phyloP scores from a whole-genome alignment of 1,284 basidiomycete genomes.

The Thecaphora thlaspeos region DNA sequence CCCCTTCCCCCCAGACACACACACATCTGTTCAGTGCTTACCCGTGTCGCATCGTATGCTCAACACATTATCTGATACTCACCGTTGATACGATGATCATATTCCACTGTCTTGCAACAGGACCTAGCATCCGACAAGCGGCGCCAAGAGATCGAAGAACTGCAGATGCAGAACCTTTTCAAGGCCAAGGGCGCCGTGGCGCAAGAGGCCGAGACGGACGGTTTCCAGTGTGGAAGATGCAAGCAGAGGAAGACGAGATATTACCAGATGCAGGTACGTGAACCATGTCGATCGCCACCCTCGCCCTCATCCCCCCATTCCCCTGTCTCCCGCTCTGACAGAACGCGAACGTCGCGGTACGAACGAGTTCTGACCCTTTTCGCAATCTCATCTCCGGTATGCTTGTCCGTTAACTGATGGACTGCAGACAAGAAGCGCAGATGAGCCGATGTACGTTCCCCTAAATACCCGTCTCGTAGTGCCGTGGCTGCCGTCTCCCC shows the following conservation, averaged over 20 bases:
- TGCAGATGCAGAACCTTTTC: slow-evolving; percentile 70
- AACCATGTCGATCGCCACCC: not conserved
- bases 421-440: slow-evolving; percentile 48
- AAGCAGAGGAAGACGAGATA: slow-evolving; percentile 55
- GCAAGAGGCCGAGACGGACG: slow-evolving; percentile 83
- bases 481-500: slow-evolving; percentile 3
- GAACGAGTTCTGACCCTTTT: too few species aligned
- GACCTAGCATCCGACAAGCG: slow-evolving; percentile 95
- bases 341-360: too few species aligned
- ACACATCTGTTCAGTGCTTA: too few species aligned
- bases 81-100: too few species aligned
- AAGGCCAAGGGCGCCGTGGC: slow-evolving; percentile 86
- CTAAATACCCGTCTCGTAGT: not conserved
- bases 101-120: too few species aligned
- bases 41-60: too few species aligned
- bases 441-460: slow-evolving; percentile 48
- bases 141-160: slow-evolving; percentile 74
- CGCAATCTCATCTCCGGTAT: too few species aligned
- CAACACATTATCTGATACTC: too few species aligned
- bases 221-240: slow-evolving; percentile 95
- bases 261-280: slow-evolving; percentile 50
- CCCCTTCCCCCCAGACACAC: too few species aligned
- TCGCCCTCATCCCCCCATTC: not conserved
- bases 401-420: too few species aligned
- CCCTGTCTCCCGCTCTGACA: too few species aligned